These are phyloP conservation scores for Fusarium tuaranense DNA, from an alignment of 2,329 filamentous ascomycete genomes.

Conservation along the genomic window DNA sequence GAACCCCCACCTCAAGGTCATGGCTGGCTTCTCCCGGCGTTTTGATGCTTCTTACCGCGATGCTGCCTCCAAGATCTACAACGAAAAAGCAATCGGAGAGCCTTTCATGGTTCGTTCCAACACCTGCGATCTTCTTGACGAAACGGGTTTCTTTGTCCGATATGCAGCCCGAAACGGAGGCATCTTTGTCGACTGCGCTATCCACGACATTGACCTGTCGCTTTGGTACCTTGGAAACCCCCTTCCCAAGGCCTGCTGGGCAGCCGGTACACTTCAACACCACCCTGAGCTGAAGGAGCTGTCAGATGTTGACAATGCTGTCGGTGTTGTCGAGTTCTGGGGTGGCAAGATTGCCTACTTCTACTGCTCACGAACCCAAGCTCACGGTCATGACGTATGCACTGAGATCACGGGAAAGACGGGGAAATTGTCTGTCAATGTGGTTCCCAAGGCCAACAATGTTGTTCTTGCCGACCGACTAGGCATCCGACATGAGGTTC, in stretches of 20 bases:
- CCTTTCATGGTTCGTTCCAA: constrained; percentile 72
- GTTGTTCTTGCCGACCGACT: constrained; percentile 64
- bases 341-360: constrained; percentile 73
- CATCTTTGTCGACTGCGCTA: constrained; percentile 77
- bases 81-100: constrained; percentile 65
- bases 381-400: constrained; percentile 70
- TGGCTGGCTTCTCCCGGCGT: constrained; percentile 55
- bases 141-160: constrained; percentile 73
- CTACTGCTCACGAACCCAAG: constrained; percentile 74
- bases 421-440: constrained; percentile 72
- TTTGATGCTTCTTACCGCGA: constrained; percentile 76
- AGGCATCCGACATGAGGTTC: constrained; percentile 66
- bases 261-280: constrained; percentile 24
- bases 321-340: constrained; percentile 74
- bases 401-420: constrained; percentile 76
- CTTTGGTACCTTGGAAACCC: constrained; percentile 46
- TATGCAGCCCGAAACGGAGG: constrained; percentile 74
- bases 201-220: constrained; percentile 70
- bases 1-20: constrained; percentile 71
- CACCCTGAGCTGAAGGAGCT: constrained; percentile 43
- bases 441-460: constrained; percentile 64
- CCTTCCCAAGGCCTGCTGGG: constrained; percentile 26
- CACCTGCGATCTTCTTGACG: constrained; percentile 75
- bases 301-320: constrained; percentile 45
- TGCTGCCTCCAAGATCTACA: constrained; percentile 62